A percentile compares a stretch with the other conserved stretches of the same genome.
Conservation (phyloP, 441 rosid species). For the Jatropha podagrica region DNA sequence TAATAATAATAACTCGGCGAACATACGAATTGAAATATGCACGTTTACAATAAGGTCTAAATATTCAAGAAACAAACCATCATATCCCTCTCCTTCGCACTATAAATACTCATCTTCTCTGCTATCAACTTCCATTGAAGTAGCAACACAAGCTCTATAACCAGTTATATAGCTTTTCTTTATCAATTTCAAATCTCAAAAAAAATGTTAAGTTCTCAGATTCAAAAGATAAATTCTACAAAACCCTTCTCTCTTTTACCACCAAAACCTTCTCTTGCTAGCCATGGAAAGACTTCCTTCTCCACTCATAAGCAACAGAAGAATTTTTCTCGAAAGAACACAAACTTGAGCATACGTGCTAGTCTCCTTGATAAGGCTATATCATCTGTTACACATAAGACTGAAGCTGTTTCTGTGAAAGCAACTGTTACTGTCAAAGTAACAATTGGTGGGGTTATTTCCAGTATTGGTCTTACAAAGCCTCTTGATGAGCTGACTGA, state of each 20-base stretch:
- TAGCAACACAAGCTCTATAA: too few species aligned
- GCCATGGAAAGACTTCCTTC: neutral
- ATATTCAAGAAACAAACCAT: too few species aligned
- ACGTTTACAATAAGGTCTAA: too few species aligned
- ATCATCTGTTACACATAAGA: neutral
- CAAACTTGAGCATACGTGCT: neutral
- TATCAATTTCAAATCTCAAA: too few species aligned
- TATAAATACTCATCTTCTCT: too few species aligned
- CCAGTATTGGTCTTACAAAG: neutral
- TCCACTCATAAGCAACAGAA: neutral
- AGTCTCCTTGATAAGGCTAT: neutral
- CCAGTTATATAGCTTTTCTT: too few species aligned
- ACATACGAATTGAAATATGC: too few species aligned
- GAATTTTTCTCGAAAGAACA: neutral
- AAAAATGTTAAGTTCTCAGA: conserved; percentile 23
- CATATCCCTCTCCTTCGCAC: too few species aligned
- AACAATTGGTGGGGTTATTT: conserved; percentile 11
- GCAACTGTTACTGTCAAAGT: conserved; percentile 22
- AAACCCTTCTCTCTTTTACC: conserved; percentile 12
- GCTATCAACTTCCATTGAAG: too few species aligned
- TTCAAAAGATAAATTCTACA: conserved; percentile 11
- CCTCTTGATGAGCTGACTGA: conserved; percentile 38
- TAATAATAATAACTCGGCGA: too few species aligned
- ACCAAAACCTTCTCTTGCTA: conserved; percentile 10
- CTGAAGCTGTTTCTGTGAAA: neutral